Evolutionary conservation across 169 alveolate species (phyloP).

Genomic region (Eimeria falciformis): DNA sequence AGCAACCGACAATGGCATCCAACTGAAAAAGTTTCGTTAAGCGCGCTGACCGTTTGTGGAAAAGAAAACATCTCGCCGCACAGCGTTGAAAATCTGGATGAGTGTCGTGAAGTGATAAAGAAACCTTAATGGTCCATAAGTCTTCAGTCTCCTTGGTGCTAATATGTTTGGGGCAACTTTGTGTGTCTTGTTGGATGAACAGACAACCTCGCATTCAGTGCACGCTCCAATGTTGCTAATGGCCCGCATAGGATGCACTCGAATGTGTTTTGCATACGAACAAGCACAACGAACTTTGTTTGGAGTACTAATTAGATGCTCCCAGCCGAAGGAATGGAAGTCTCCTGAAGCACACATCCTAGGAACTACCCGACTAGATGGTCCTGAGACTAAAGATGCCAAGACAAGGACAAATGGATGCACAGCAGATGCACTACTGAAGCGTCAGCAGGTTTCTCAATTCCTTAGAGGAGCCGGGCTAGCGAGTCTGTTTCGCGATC

Average conservation of each 20-base stretch:
- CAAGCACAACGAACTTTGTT: constrained; percentile 5
- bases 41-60: no score
- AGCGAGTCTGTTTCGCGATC: constrained; percentile 60
- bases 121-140: no score
- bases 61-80: no score
- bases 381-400: background rate
- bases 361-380: background rate
- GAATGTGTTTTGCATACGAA: constrained; percentile 38
- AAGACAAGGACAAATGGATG: background rate
- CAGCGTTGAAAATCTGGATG: no score
- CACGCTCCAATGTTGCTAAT: constrained; percentile 49
- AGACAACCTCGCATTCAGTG: constrained; percentile 8
- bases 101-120: no score
- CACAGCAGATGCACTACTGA: background rate
- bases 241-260: constrained; percentile 30
- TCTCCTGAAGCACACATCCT: background rate
- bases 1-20: no score
- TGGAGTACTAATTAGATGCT: constrained; percentile 23
- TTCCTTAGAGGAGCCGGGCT: constrained; percentile 66
- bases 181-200: background rate
- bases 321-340: background rate
- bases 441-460: background rate
- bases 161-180: no score
- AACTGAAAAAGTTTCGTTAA: no score
- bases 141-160: no score